These are phyloP conservation scores for Leonotis leonurus DNA, from an alignment of 257 asterid genomes.

Conservation along the genomic window DNA sequence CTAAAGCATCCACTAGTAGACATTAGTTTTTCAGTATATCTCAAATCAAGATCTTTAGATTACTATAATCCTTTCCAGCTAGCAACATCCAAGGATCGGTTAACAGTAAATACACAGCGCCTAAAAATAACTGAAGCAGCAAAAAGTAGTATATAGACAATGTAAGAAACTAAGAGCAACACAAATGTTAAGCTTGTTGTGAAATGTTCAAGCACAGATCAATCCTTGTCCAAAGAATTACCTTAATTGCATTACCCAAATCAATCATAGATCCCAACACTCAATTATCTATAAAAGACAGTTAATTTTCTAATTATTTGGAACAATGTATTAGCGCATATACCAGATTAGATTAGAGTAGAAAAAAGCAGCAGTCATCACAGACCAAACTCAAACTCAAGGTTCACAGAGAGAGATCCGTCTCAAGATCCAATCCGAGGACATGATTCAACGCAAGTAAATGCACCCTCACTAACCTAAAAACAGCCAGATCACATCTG, in stretches of 20 bases:
- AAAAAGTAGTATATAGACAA: too few species aligned
- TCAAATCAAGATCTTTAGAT: constrained; percentile 8
- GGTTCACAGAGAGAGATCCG: constrained; percentile 41
- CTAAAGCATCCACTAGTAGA: too few species aligned
- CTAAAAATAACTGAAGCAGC: too few species aligned
- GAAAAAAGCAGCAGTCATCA: not conserved
- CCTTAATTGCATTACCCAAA: constrained; percentile 1
- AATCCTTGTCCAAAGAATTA: constrained; percentile 3
- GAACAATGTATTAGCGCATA: not conserved
- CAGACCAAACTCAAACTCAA: constrained; percentile 10
- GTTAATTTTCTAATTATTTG: not conserved
- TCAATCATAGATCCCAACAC: constrained; percentile 13
- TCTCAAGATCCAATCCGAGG: constrained; percentile 19
- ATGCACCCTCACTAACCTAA: not conserved
- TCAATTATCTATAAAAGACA: not conserved
- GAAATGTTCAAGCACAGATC: not conserved
- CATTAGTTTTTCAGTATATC: too few species aligned
- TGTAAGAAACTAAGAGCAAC: too few species aligned
- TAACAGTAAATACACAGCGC: too few species aligned
- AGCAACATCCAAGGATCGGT: too few species aligned
- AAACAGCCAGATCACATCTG: not conserved
- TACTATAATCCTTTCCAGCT: too few species aligned
- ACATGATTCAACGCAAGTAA: constrained; percentile 7
- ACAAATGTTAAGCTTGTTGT: too few species aligned
- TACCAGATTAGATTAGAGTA: not conserved